phyloP scores from a whole-genome alignment of 2,329 filamentous ascomycete species.

The Pyricularia sp. region DNA sequence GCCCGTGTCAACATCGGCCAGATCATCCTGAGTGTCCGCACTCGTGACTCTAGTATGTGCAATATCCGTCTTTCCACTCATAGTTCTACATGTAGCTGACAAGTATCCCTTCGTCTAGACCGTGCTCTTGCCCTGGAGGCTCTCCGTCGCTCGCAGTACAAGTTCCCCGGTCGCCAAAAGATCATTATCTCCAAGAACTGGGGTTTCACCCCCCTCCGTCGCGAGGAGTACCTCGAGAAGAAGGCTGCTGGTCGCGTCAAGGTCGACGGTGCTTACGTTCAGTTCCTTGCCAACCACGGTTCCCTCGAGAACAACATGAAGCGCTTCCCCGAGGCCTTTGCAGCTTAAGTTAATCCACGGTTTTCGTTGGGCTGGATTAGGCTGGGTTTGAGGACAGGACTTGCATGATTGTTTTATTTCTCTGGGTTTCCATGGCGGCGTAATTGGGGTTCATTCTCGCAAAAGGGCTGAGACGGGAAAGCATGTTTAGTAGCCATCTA shows the following conservation, averaged over 20 bases:
- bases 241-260: slow-evolving; percentile 89
- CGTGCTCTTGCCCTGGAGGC: slow-evolving; percentile 93
- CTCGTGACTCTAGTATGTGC: slow-evolving; percentile 77
- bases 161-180: slow-evolving; percentile 99
- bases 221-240: slow-evolving; percentile 94
- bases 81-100: slow-evolving; percentile 11
- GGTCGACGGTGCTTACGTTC: slow-evolving; percentile 97
- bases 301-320: slow-evolving; percentile 77
- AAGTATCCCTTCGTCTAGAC: slow-evolving; percentile 39
- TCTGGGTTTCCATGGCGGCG: slow-evolving; percentile 5
- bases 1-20: slow-evolving; percentile 99
- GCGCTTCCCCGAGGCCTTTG: slow-evolving; percentile 91
- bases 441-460: slow-evolving; percentile 3
- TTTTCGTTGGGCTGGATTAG: not conserved
- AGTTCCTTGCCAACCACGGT: slow-evolving; percentile 96
- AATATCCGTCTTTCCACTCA: not conserved
- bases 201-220: slow-evolving; percentile 97
- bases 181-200: slow-evolving; percentile 99
- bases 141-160: slow-evolving; percentile 98
- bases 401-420: slow-evolving; percentile 19
- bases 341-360: slow-evolving; percentile 29
- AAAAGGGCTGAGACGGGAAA: slow-evolving; percentile 5
- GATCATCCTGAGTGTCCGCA: slow-evolving; percentile 95
- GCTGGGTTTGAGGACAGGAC: slow-evolving; percentile 6
- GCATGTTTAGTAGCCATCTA: not conserved